phyloP scores from a whole-genome alignment of 1,284 basidiomycete species.

The Ganoderma boninense region DNA sequence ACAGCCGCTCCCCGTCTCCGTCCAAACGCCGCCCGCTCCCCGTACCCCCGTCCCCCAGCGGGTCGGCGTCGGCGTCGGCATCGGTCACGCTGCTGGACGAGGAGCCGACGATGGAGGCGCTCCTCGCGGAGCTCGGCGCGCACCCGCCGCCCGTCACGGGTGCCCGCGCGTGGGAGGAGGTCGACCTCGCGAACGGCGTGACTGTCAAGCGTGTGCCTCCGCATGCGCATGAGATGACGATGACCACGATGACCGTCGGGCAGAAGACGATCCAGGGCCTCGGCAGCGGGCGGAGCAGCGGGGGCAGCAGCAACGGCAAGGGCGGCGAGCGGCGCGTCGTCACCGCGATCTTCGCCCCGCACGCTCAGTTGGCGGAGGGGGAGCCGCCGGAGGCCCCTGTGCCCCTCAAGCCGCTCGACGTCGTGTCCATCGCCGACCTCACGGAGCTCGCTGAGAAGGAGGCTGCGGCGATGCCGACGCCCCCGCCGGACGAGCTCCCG shows the following conservation, averaged over 20 bases:
- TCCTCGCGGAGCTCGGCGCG: conserved; percentile 45
- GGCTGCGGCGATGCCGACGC: background rate
- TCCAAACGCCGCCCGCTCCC: conserved; percentile 28
- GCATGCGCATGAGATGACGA: conserved; percentile 21
- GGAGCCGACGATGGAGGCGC: conserved; percentile 57
- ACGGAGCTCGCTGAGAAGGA: conserved; percentile 7
- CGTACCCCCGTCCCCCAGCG: conserved; percentile 28
- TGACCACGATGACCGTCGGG: conserved; percentile 10
- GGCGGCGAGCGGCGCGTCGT: conserved; percentile 40
- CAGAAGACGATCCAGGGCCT: conserved; percentile 28
- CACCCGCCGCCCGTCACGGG: conserved; percentile 35
- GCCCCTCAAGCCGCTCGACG: conserved; percentile 7
- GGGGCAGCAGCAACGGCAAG: conserved; percentile 32
- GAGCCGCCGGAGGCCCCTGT: conserved; percentile 8
- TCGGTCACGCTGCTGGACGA: conserved; percentile 36
- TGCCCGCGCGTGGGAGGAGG: conserved; percentile 53
- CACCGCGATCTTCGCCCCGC: conserved; percentile 43
- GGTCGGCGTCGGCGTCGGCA: background rate
- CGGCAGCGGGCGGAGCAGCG: conserved; percentile 34
- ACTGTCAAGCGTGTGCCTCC: conserved; percentile 47
- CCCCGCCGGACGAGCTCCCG: conserved; percentile 3
- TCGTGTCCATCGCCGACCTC: conserved; percentile 7
- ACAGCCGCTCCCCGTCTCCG: conserved; percentile 35
- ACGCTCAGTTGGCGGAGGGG: background rate
- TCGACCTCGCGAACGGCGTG: conserved; percentile 43